phyloP scores from a whole-genome alignment of 768 basidiomycete genomes.

The Suillus spraguei region DNA sequence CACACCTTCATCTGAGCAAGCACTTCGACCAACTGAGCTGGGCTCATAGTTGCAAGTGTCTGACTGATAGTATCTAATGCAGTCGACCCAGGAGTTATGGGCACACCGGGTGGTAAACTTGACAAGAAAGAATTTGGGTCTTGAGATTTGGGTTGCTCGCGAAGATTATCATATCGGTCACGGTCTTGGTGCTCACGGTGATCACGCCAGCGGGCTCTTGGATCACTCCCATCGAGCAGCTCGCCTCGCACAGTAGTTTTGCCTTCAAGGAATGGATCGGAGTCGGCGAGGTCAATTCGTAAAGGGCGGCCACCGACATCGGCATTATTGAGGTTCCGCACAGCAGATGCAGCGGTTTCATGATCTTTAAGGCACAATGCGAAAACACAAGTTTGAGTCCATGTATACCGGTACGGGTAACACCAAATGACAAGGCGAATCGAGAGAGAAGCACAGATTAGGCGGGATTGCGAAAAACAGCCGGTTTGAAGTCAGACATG shows the following conservation, averaged over 20 bases:
- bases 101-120: constrained; percentile 74
- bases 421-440: constrained; percentile 19
- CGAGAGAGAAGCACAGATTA: constrained; percentile 14
- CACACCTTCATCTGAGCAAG: constrained; percentile 97
- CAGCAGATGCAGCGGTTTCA: constrained; percentile 93
- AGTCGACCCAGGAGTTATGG: constrained; percentile 68
- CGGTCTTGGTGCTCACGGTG: constrained; percentile 56
- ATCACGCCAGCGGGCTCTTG: constrained; percentile 40
- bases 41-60: constrained; percentile 81
- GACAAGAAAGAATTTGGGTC: constrained; percentile 61
- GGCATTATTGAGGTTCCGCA: constrained; percentile 92
- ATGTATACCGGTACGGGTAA: not conserved
- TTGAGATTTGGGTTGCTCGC: constrained; percentile 34
- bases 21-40: constrained; percentile 87
- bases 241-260: constrained; percentile 88
- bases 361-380: constrained; percentile 60
- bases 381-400: constrained; percentile 4
- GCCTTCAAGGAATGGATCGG: constrained; percentile 89
- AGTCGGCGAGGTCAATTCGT: constrained; percentile 93
- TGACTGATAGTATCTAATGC: constrained; percentile 84
- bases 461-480: constrained; percentile 17
- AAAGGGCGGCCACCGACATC: constrained; percentile 92
- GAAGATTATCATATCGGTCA: constrained; percentile 39
- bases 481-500: constrained; percentile 42
- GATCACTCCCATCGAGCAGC: constrained; percentile 64